Percentiles rank a stretch among this genome's conserved stretches.
Evolutionary conservation across 176 grass and related monocot species (phyloP).

Genomic region (Alloteropsis semialata): DNA sequence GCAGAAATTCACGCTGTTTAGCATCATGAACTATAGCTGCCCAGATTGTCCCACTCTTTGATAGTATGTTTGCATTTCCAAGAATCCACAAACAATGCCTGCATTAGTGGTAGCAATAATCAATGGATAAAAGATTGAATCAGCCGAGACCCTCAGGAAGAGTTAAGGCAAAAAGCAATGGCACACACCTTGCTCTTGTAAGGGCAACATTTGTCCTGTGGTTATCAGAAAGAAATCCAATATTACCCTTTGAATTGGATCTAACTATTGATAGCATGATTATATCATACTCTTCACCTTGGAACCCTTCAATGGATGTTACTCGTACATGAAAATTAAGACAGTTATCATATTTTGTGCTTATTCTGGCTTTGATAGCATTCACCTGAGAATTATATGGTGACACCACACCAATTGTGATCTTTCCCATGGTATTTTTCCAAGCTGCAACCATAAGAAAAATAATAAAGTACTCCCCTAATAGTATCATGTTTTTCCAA

Average conservation of each 20-base stretch:
- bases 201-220: slow-evolving; percentile 76
- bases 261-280: slow-evolving; percentile 78
- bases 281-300: slow-evolving; percentile 73
- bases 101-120: slow-evolving; percentile 1
- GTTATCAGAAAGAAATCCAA: slow-evolving; percentile 65
- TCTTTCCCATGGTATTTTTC: slow-evolving; percentile 22
- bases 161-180: not conserved
- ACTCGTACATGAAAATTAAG: slow-evolving; percentile 53
- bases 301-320: slow-evolving; percentile 71
- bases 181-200: slow-evolving; percentile 70
- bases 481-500: not conserved
- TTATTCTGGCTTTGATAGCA: slow-evolving; percentile 50
- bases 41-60: slow-evolving; percentile 55
- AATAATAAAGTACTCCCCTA: not conserved
- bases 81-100: slow-evolving; percentile 84
- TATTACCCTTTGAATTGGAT: slow-evolving; percentile 41
- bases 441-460: slow-evolving; percentile 33
- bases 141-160: not conserved
- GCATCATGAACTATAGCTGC: slow-evolving; percentile 50
- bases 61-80: slow-evolving; percentile 53
- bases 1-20: slow-evolving; percentile 29
- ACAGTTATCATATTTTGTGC: slow-evolving; percentile 29
- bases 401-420: slow-evolving; percentile 65
- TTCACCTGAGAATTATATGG: slow-evolving; percentile 64
- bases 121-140: not conserved